Percentiles rank a stretch among this genome's conserved stretches.
These are phyloP conservation scores for Trifolium dubium DNA, from an alignment of 306 rosid genomes.

Conservation along the genomic window DNA sequence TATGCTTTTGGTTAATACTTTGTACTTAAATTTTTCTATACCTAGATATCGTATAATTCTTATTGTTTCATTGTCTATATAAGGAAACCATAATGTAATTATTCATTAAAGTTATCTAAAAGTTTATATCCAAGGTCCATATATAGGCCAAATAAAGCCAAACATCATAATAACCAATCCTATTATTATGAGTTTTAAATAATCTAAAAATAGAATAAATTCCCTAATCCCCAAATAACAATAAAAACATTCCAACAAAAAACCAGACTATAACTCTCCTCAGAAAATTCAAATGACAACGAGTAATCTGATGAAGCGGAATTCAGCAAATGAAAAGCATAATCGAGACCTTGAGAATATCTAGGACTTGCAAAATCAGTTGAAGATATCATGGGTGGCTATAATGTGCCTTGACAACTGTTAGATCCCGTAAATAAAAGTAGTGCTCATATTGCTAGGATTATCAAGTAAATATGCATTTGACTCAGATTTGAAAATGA, in stretches of 20 bases:
- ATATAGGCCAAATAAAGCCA: not conserved
- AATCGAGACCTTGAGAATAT: not conserved
- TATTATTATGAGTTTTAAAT: not conserved
- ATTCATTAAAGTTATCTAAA: not conserved
- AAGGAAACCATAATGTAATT: not conserved
- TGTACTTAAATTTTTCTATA: slow-evolving; percentile 19
- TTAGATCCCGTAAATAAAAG: not conserved
- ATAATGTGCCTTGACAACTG: not conserved
- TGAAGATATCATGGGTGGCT: not conserved
- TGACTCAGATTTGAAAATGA: not conserved
- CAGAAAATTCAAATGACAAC: not conserved
- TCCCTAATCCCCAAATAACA: not conserved
- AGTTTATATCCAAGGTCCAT: not conserved
- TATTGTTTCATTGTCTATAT: slow-evolving; percentile 1
- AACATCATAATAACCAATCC: not conserved
- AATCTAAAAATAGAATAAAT: not conserved
- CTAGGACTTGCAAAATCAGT: not conserved
- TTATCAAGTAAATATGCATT: not conserved
- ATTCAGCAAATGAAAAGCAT: not conserved
- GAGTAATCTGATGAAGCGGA: not conserved
- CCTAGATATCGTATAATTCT: slow-evolving; percentile 2
- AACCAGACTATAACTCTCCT: not conserved
- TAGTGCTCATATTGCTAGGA: slow-evolving; percentile 4
- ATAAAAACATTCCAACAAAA: not conserved
- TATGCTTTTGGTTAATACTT: slow-evolving; percentile 35